Conservation (phyloP, 2,329 filamentous ascomycete species). For the Fusarium xyrophilum region DNA sequence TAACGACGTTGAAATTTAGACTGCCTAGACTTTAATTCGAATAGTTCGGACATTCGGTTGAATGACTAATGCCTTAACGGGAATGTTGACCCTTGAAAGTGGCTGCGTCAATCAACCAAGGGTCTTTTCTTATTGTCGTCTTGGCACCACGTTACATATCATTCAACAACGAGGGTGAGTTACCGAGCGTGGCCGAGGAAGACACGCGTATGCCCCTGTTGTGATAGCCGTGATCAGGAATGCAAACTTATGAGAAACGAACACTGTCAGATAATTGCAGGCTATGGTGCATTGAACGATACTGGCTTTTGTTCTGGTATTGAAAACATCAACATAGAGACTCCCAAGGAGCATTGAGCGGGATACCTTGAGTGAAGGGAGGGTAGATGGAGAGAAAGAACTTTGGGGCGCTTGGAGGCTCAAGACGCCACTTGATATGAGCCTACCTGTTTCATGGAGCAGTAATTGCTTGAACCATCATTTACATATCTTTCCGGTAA, state of each 20-base stretch:
- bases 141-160: slow-evolving; percentile 3
- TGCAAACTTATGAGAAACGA: not conserved
- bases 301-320: not conserved
- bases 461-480: not conserved
- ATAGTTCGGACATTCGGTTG: slow-evolving; percentile 9
- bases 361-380: not conserved
- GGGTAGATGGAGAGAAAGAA: not conserved
- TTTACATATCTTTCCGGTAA: not conserved
- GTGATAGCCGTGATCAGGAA: not conserved
- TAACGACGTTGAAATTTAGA: not conserved
- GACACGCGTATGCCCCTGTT: not conserved
- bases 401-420: not conserved
- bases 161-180: not conserved
- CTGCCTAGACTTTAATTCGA: slow-evolving; percentile 3
- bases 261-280: no score
- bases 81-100: not conserved
- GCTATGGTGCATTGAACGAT: not conserved
- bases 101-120: not conserved
- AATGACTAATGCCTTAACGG: not conserved
- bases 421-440: no score
- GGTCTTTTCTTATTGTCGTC: not conserved
- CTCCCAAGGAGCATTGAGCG: not conserved
- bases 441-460: not conserved
- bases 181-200: not conserved
- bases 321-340: not conserved